Evolutionary conservation across 2,329 filamentous ascomycete genomes (phyloP).

Genomic region (Sordariomycetes sp.): DNA sequence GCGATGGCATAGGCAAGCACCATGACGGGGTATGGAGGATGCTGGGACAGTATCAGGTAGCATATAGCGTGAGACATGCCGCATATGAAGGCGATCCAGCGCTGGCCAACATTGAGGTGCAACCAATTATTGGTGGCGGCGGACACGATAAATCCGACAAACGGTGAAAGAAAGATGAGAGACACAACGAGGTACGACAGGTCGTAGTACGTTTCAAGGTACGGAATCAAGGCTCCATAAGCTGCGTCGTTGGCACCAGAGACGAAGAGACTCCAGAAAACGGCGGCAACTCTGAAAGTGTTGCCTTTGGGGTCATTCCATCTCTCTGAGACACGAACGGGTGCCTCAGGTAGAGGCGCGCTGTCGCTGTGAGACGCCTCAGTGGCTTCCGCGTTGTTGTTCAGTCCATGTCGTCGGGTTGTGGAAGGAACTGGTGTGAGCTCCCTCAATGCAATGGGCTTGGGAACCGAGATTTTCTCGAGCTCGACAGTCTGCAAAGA

Average conservation of each 20-base stretch:
- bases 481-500: no score
- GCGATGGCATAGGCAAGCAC: constrained; percentile 57
- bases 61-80: constrained; percentile 52
- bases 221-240: constrained; percentile 40
- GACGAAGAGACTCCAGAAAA: constrained; percentile 48
- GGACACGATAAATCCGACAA: constrained; percentile 53
- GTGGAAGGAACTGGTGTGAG: no score
- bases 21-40: constrained; percentile 60
- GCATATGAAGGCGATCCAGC: constrained; percentile 53
- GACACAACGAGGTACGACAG: constrained; percentile 55
- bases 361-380: no score
- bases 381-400: no score
- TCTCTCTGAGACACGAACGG: no score
- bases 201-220: constrained; percentile 41
- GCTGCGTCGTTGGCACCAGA: constrained; percentile 51
- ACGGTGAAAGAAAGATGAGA: constrained; percentile 56
- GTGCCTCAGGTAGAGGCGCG: no score
- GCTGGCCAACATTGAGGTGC: constrained; percentile 23
- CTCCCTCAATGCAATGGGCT: no score
- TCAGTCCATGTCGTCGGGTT: no score
- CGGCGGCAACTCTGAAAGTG: constrained; percentile 35
- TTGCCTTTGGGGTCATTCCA: constrained; percentile 43
- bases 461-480: no score
- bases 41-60: constrained; percentile 52
- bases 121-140: constrained; percentile 49